phyloP scores from a whole-genome alignment of 2,329 filamentous ascomycete genomes.

The Aspergillus amoenus region DNA sequence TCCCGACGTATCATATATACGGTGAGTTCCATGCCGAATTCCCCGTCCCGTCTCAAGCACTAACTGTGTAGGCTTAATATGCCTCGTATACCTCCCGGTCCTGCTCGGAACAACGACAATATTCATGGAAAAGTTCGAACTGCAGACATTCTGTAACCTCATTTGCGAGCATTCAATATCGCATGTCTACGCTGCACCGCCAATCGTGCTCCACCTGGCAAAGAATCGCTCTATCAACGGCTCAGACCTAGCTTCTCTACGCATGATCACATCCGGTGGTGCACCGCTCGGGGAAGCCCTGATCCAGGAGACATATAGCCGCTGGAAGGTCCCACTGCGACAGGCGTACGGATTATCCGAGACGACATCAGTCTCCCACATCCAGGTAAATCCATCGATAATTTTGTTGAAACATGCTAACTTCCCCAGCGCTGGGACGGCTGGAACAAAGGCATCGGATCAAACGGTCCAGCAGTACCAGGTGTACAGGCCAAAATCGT shows the following conservation, averaged over 20 bases:
- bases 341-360: conserved; percentile 23
- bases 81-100: conserved; percentile 17
- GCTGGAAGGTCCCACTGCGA: conserved; percentile 13
- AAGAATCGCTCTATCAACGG: conserved; percentile 12
- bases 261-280: conserved; percentile 22
- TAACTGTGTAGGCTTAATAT: conserved; percentile 14
- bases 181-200: conserved; percentile 19
- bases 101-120: conserved; percentile 13
- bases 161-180: conserved; percentile 16
- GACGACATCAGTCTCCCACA: conserved; percentile 16
- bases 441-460: conserved; percentile 16
- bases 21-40: conserved; percentile 4
- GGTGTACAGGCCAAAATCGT: conserved; percentile 14
- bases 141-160: conserved; percentile 9
- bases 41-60: background rate
- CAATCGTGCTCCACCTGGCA: conserved; percentile 19
- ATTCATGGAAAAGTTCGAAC: conserved; percentile 18
- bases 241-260: conserved; percentile 17
- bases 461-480: conserved; percentile 17
- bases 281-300: conserved; percentile 18
- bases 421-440: conserved; percentile 15
- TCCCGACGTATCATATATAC: conserved; percentile 24
- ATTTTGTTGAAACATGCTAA: background rate
- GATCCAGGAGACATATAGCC: conserved; percentile 14
- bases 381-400: conserved; percentile 9